Conservation (phyloP, 2,329 filamentous ascomycete genomes). For the Diaporthe australafricana region DNA sequence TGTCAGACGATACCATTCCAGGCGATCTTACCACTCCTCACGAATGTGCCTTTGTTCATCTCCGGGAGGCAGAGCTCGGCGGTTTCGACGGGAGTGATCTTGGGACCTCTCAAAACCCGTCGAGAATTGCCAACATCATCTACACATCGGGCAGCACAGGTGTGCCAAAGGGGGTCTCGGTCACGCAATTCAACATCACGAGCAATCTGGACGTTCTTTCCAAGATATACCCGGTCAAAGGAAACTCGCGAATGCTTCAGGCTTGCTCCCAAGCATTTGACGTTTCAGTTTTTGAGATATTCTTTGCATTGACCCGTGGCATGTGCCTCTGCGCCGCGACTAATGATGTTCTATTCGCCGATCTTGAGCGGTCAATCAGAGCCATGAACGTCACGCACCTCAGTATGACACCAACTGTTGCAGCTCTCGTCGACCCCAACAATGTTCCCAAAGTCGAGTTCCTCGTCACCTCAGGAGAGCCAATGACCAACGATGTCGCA, state of each 20-base stretch:
- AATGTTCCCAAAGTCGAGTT: slow-evolving; percentile 80
- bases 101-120: slow-evolving; percentile 51
- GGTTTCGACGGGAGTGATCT: slow-evolving; percentile 52
- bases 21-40: slow-evolving; percentile 35
- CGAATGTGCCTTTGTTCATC: slow-evolving; percentile 46
- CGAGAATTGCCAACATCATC: slow-evolving; percentile 78
- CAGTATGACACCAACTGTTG: slow-evolving; percentile 87
- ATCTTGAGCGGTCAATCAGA: slow-evolving; percentile 77
- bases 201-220: slow-evolving; percentile 79
- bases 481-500: slow-evolving; percentile 78
- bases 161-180: slow-evolving; percentile 80
- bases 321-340: slow-evolving; percentile 82
- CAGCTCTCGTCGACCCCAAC: slow-evolving; percentile 75
- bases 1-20: slow-evolving; percentile 51
- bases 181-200: slow-evolving; percentile 80
- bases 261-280: slow-evolving; percentile 89
- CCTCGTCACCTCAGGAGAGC: slow-evolving; percentile 84
- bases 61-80: slow-evolving; percentile 46
- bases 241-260: slow-evolving; percentile 75
- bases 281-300: slow-evolving; percentile 90
- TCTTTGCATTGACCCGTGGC: slow-evolving; percentile 83
- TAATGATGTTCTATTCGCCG: slow-evolving; percentile 79
- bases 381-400: slow-evolving; percentile 78
- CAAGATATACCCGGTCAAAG: slow-evolving; percentile 70
- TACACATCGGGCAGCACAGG: slow-evolving; percentile 90